Percentiles rank a stretch among this genome's conserved stretches.
These are phyloP conservation scores for Suillus plorans DNA, from an alignment of 768 basidiomycete species.

Conservation along the genomic window DNA sequence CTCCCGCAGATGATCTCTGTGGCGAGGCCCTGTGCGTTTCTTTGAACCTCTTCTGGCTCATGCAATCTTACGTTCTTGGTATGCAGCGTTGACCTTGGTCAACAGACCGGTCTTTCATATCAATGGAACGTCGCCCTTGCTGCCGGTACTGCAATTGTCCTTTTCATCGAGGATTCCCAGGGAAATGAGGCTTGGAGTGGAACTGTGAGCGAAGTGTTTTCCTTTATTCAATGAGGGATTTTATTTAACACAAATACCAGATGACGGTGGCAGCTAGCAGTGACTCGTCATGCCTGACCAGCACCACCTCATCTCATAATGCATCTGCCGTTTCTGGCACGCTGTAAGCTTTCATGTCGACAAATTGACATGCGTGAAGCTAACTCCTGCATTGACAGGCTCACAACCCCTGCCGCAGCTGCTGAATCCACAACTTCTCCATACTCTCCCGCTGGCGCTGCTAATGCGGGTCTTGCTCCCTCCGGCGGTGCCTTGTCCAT, in stretches of 20 bases:
- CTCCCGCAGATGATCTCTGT: constrained; percentile 53
- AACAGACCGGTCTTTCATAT: constrained; percentile 43
- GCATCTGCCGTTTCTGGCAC: constrained; percentile 8
- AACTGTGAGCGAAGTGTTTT: constrained; percentile 39
- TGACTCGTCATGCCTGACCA: constrained; percentile 38
- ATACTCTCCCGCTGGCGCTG: constrained; percentile 31
- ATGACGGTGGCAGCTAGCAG: constrained; percentile 35
- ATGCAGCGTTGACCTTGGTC: constrained; percentile 58
- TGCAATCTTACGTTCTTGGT: constrained; percentile 7
- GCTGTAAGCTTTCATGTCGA: constrained; percentile 3
- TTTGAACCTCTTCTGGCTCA: neutral
- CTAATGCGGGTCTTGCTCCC: constrained; percentile 29
- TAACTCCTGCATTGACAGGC: constrained; percentile 7
- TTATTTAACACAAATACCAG: constrained; percentile 20
- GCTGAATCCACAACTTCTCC: constrained; percentile 14
- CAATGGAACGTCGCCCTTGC: constrained; percentile 43
- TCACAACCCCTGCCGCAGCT: neutral
- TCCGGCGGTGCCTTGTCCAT: constrained; percentile 21
- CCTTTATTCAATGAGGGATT: neutral
- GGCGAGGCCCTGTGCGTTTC: constrained; percentile 55
- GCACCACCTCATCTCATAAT: constrained; percentile 7
- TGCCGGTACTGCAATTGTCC: constrained; percentile 45
- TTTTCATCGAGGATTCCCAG: constrained; percentile 53
- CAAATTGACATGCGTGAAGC: constrained; percentile 8
- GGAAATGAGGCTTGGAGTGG: constrained; percentile 69